Base-by-base conservation (phyloP, 129 eudicot species). In the Flaveria robusta region DNA sequence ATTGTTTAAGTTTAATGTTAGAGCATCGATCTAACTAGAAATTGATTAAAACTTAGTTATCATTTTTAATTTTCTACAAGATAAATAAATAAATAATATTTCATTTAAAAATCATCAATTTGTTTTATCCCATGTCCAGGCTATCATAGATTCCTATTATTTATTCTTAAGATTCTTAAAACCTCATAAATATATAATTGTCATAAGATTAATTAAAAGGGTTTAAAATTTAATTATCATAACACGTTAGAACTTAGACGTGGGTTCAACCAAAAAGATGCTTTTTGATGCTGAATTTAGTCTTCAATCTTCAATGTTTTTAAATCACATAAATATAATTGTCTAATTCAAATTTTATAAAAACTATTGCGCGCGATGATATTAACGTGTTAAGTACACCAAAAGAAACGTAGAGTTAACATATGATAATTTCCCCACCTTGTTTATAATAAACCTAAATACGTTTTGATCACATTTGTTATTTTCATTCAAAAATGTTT, bases 201-300 rank as follows among this genome's bases (percentile, higher is more conserved):
- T 50, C 56, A 19, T 54, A 54, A 54, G 60, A 54, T 54, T 54
- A 54, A 18, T n/a, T 54, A 18, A 54, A n/a, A 16, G 60, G 60
- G 11, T 20, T 18, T 54, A 5, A 54, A 54, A 54, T n/a, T 2
- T n/a, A 7, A 54, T 18, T 54, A 54, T n/a, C 18, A 18, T 54
- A 18, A 54, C 56, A 50, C 16, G 60, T 54, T 22, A 54, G 26
- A 54, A 31, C 4, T 54, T 22, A 16, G 26, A 10, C 47, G 10
- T 42, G 60, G 20, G 9, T 18, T 16, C 20, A 54, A 54, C 23
- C 60, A 54, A 54, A 54, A 54, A n/a, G 60, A 54, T 54, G 60
- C 60, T 54, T 54, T 54, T 54, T 16, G 60, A 18, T 54, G 59
- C 12, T 7, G 55, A 49, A 7, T 50, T 13, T 6, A 37, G 6